phyloP scores from a whole-genome alignment of 2,329 filamentous ascomycete species.

The Tolypocladium endophyticum region DNA sequence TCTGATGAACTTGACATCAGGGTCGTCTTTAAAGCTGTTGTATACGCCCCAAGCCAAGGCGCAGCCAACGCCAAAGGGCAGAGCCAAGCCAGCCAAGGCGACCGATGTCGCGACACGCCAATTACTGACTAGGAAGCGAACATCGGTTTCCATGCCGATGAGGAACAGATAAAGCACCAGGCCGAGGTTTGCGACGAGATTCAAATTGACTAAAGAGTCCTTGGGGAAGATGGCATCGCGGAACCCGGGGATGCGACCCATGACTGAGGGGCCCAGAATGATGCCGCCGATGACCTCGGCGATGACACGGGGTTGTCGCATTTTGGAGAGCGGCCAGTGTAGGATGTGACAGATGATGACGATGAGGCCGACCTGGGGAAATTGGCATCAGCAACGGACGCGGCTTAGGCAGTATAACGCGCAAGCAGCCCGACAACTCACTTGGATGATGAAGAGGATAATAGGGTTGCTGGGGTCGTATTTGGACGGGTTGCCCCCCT shows the following conservation, averaged over 20 bases:
- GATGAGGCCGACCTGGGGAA: constrained; percentile 28
- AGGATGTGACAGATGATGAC: constrained; percentile 40
- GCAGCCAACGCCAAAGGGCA: constrained; percentile 75
- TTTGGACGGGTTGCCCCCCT: constrained; percentile 56
- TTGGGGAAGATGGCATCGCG: constrained; percentile 64
- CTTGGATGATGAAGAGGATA: constrained; percentile 67
- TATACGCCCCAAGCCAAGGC: constrained; percentile 76
- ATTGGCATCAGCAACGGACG: not conserved
- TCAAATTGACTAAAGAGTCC: constrained; percentile 64
- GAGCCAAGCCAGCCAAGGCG: constrained; percentile 64
- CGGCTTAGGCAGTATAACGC: not conserved
- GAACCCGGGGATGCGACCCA: constrained; percentile 79
- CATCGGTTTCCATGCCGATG: constrained; percentile 77
- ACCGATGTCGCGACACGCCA: constrained; percentile 74
- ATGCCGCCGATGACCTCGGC: constrained; percentile 80
- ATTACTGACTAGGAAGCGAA: constrained; percentile 66
- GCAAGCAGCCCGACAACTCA: constrained; percentile 5
- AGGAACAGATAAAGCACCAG: constrained; percentile 79
- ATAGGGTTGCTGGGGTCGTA: constrained; percentile 65
- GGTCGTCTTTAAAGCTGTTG: constrained; percentile 50
- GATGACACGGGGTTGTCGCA: constrained; percentile 74
- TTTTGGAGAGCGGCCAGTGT: constrained; percentile 65
- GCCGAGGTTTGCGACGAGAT: constrained; percentile 71
- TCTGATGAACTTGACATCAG: constrained; percentile 26
- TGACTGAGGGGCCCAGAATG: constrained; percentile 74